Evolutionary conservation across 768 basidiomycete species (phyloP).

Genomic region (Kondoa malvinella): DNA sequence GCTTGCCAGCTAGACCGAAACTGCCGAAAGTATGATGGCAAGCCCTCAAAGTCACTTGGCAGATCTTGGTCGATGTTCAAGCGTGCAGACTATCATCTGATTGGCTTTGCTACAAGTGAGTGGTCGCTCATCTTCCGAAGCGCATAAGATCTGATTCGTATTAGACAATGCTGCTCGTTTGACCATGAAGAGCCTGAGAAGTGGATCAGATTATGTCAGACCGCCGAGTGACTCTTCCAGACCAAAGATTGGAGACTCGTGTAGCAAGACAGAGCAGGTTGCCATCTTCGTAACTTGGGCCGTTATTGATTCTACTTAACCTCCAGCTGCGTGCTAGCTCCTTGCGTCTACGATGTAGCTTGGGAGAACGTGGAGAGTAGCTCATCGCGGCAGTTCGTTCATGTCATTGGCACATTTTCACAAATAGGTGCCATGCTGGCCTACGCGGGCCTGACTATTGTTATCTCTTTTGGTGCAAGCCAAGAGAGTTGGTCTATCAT

Average conservation of each 20-base stretch:
- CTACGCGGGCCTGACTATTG: background rate
- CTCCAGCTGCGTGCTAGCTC: background rate
- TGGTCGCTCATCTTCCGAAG: too few species aligned
- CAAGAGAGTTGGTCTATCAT: background rate
- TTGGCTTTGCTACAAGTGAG: too few species aligned
- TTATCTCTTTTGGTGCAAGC: background rate
- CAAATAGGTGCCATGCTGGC: background rate
- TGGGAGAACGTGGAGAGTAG: background rate
- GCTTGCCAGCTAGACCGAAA: too few species aligned
- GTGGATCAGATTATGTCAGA: background rate
- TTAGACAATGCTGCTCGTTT: background rate
- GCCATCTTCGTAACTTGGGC: too few species aligned
- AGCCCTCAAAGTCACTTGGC: too few species aligned
- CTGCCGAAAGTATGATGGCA: too few species aligned
- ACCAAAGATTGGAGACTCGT: too few species aligned
- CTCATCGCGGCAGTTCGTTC: background rate
- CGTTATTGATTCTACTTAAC: background rate
- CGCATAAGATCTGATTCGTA: too few species aligned
- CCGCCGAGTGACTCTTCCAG: too few species aligned
- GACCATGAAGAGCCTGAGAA: background rate
- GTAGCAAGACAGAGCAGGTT: too few species aligned
- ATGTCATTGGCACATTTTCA: background rate
- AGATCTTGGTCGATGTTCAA: too few species aligned
- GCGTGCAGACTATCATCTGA: too few species aligned
- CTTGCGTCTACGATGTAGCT: background rate